Evolutionary conservation across 345 rosid genomes (phyloP).

Genomic region (Citrus reticulata): DNA sequence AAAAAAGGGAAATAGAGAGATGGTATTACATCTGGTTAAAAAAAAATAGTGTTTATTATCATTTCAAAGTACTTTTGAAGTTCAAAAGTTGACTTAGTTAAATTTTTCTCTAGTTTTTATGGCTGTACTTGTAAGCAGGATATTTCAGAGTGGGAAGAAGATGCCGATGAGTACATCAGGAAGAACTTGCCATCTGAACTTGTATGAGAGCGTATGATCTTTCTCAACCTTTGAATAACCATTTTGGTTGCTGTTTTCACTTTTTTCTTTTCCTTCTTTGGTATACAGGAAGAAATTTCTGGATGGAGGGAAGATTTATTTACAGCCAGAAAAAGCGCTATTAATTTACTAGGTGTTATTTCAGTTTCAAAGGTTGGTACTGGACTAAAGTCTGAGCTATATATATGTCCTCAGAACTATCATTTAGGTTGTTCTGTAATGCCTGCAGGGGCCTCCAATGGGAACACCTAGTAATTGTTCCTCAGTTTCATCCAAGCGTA

Average conservation of each 20-base stretch:
- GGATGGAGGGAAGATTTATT: slow-evolving; percentile 92
- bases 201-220: slow-evolving; percentile 38
- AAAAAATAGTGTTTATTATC: background rate
- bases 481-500: slow-evolving; percentile 64
- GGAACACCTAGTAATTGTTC: slow-evolving; percentile 36
- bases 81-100: slow-evolving; percentile 5
- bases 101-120: slow-evolving; percentile 12
- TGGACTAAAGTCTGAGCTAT: slow-evolving; percentile 12
- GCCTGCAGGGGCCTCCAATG: slow-evolving; percentile 65
- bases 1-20: background rate
- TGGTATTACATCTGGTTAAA: background rate
- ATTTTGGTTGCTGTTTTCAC: background rate
- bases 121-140: slow-evolving; percentile 42
- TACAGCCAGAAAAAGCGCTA: slow-evolving; percentile 86
- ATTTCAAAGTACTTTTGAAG: slow-evolving; percentile 5
- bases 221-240: slow-evolving; percentile 3
- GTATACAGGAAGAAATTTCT: slow-evolving; percentile 68
- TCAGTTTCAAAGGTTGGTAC: slow-evolving; percentile 68
- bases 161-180: slow-evolving; percentile 79
- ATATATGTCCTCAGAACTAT: background rate
- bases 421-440: slow-evolving; percentile 16
- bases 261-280: background rate
- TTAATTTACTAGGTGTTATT: slow-evolving; percentile 77
- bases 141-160: slow-evolving; percentile 84
- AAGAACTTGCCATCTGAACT: slow-evolving; percentile 84